phyloP scores from a whole-genome alignment of 495 filamentous ascomycete genomes.

The Penicillium salamii region DNA sequence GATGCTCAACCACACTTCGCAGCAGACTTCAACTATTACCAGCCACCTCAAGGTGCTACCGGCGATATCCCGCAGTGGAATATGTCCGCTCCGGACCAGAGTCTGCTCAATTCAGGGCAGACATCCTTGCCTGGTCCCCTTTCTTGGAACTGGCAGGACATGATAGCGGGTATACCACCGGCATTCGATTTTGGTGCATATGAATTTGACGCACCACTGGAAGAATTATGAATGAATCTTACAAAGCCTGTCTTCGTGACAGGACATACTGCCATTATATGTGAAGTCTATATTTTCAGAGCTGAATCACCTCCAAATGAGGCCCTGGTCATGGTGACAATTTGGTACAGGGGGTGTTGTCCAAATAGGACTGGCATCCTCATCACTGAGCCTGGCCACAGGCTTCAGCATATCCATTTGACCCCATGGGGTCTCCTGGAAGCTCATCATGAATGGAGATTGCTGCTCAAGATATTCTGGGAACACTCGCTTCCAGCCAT shows the following conservation, averaged over 20 bases:
- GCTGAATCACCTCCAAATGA: slow-evolving; percentile 12
- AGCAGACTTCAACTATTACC: background rate
- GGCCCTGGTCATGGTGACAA: slow-evolving; percentile 20
- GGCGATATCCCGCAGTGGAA: background rate
- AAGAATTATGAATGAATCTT: background rate
- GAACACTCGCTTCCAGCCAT: slow-evolving; percentile 28
- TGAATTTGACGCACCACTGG: background rate
- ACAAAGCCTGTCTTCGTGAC: background rate
- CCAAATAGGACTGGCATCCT: slow-evolving; percentile 24
- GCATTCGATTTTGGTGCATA: background rate
- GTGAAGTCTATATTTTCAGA: background rate
- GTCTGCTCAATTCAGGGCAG: background rate
- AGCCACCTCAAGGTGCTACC: background rate
- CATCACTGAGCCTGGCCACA: slow-evolving; percentile 21
- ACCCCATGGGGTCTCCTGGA: slow-evolving; percentile 23
- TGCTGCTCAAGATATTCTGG: slow-evolving; percentile 21
- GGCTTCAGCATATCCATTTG: slow-evolving; percentile 20
- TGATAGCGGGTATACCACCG: background rate
- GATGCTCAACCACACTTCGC: background rate
- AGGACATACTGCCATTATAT: no score
- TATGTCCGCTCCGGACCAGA: background rate
- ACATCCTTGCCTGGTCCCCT: background rate
- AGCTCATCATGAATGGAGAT: slow-evolving; percentile 26
- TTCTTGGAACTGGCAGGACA: slow-evolving; percentile 16
- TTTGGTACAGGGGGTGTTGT: slow-evolving; percentile 21